Conservation (phyloP, 1,139 yeast species). For the Kodamaea plutei region DNA sequence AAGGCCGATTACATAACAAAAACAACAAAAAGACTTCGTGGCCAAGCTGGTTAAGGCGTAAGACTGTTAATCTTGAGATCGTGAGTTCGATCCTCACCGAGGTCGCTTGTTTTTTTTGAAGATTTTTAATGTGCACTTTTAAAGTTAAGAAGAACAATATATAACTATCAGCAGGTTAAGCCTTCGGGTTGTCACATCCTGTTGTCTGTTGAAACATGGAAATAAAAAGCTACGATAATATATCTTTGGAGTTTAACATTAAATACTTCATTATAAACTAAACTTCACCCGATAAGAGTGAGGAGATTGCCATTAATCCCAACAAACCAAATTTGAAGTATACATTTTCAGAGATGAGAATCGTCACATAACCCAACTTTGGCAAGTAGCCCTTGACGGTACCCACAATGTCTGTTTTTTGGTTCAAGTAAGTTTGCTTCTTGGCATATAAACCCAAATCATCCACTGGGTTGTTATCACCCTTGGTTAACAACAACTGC, state of each 20-base stretch:
- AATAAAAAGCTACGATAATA: no score
- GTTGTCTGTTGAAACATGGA: no score
- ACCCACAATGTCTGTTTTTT: constrained; percentile 77
- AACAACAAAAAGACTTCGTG: constrained; percentile 13
- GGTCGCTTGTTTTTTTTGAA: constrained; percentile 1
- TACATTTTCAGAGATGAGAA: constrained; percentile 83
- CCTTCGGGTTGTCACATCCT: no score
- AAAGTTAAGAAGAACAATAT: neutral
- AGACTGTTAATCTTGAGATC: constrained; percentile 50
- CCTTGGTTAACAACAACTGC: constrained; percentile 85
- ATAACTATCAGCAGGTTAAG: no score
- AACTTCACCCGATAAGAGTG: constrained; percentile 39
- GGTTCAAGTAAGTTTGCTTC: constrained; percentile 71
- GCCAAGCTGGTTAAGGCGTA: constrained; percentile 29
- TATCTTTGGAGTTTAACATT: no score
- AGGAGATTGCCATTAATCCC: constrained; percentile 61
- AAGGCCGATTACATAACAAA: neutral
- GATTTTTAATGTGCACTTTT: neutral
- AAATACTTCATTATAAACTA: constrained; percentile 2
- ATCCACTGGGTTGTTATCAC: constrained; percentile 92
- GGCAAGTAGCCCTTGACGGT: constrained; percentile 91
- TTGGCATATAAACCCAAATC: constrained; percentile 82
- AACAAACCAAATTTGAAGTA: constrained; percentile 69
- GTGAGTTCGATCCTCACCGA: constrained; percentile 46
- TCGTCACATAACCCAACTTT: constrained; percentile 87